Percentiles rank a stretch among this genome's conserved stretches.
These are phyloP conservation scores for Fusarium foetens DNA, from an alignment of 2,329 filamentous ascomycete genomes.

Conservation along the genomic window DNA sequence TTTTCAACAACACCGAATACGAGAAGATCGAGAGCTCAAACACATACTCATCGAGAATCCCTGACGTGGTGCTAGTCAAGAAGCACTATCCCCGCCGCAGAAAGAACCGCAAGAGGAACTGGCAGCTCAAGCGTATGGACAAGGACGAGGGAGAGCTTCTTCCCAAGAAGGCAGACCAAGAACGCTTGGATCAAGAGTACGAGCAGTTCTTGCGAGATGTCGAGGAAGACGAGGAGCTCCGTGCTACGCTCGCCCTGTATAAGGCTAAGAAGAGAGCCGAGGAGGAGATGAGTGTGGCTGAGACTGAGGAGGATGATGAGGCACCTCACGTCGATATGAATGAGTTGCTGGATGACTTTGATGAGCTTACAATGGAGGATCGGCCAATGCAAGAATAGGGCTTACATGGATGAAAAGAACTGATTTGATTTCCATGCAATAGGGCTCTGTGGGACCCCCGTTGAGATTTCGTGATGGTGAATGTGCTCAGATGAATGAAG, in stretches of 20 bases:
- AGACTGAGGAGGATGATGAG: constrained; percentile 72
- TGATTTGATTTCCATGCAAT: constrained; percentile 23
- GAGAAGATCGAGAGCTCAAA: constrained; percentile 83
- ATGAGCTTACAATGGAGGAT: constrained; percentile 70
- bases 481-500: constrained; percentile 49
- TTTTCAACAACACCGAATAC: constrained; percentile 90
- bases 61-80: constrained; percentile 95
- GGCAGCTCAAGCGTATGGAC: constrained; percentile 94
- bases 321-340: constrained; percentile 79
- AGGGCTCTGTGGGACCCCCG: background rate
- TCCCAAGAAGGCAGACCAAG: constrained; percentile 87
- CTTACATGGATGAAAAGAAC: constrained; percentile 41
- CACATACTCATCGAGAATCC: constrained; percentile 80
- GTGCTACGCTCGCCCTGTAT: constrained; percentile 86
- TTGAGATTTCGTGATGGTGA: background rate
- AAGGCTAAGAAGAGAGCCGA: constrained; percentile 70
- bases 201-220: constrained; percentile 97
- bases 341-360: constrained; percentile 90
- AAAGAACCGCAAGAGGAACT: constrained; percentile 84
- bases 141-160: constrained; percentile 89
- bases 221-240: constrained; percentile 91
- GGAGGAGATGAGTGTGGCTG: constrained; percentile 74
- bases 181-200: constrained; percentile 90
- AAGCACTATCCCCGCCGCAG: constrained; percentile 91
- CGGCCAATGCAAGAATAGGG: constrained; percentile 49